A percentile compares a stretch with the other conserved stretches of the same genome.
These are phyloP conservation scores for Parastagonospora nodorum DNA, from an alignment of 2,329 filamentous ascomycete species.

Conservation along the genomic window DNA sequence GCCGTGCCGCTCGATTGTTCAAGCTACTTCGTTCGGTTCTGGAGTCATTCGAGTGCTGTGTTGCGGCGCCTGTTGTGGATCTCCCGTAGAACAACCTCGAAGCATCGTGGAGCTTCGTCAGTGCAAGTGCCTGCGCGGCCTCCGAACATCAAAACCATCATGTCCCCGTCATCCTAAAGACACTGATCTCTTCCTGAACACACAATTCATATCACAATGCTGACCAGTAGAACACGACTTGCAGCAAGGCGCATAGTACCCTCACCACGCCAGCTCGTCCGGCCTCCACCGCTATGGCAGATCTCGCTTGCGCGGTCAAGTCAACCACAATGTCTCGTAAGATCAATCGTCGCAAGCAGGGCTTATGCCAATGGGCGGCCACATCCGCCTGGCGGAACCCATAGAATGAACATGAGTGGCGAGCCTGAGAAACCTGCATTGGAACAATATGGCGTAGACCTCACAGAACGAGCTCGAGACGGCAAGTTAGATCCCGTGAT, in stretches of 20 bases:
- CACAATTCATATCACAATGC: conserved; percentile 31
- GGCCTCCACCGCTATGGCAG: conserved; percentile 25
- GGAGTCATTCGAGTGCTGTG: not conserved
- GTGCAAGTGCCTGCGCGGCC: conserved; percentile 24
- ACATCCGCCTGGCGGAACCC: conserved; percentile 88
- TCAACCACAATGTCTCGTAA: conserved; percentile 19
- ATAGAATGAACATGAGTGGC: conserved; percentile 86
- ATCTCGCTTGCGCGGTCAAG: conserved; percentile 23
- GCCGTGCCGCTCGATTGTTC: no score
- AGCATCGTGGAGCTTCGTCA: conserved; percentile 26
- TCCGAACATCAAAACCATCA: conserved; percentile 30
- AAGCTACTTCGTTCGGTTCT: no score
- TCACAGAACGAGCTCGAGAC: conserved; percentile 81
- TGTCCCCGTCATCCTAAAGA: conserved; percentile 7
- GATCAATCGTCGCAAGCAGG: conserved; percentile 53
- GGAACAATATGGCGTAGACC: conserved; percentile 88
- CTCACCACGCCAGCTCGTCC: conserved; percentile 18
- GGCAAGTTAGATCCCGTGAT: conserved; percentile 97
- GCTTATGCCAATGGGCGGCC: conserved; percentile 66
- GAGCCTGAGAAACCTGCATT: conserved; percentile 81
- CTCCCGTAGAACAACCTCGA: conserved; percentile 27
- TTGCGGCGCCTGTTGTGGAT: conserved; percentile 2
- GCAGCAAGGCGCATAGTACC: conserved; percentile 39
- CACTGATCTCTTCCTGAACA: conserved; percentile 3
- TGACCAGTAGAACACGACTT: conserved; percentile 41